phyloP scores from a whole-genome alignment of 306 rosid species.

The Glycyrrhiza uralensis region DNA sequence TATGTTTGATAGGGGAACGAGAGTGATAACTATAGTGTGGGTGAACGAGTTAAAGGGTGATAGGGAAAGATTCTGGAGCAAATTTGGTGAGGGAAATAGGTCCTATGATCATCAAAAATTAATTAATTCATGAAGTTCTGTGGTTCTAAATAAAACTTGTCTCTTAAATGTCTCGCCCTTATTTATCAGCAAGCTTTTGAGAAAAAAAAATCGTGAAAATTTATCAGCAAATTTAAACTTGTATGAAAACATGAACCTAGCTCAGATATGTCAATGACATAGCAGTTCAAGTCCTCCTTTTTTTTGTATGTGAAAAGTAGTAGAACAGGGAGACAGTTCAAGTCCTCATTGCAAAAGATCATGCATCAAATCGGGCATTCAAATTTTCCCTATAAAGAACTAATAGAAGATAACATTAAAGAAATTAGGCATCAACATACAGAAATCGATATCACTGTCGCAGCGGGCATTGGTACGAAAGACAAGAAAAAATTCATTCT shows the following conservation, averaged over 20 bases:
- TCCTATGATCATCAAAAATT: not conserved
- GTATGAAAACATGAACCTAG: not conserved
- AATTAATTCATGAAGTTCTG: not conserved
- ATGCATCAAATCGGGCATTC: not conserved
- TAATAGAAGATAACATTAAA: not conserved
- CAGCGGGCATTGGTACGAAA: not conserved
- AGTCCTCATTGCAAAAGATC: not conserved
- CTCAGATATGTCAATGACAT: not conserved
- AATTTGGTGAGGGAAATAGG: too few species aligned
- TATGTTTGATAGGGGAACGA: too few species aligned
- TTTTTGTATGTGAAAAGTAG: too few species aligned
- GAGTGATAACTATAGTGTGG: too few species aligned
- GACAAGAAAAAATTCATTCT: conserved; percentile 6
- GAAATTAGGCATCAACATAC: not conserved
- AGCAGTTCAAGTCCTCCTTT: conserved; percentile 5
- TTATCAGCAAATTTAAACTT: not conserved
- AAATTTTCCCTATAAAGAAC: conserved; percentile 12
- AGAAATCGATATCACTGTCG: not conserved
- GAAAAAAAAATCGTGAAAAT: too few species aligned
- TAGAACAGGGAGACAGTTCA: too few species aligned
- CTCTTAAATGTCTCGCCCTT: not conserved
- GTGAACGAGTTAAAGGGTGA: too few species aligned
- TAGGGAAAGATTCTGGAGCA: too few species aligned
- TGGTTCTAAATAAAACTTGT: not conserved
- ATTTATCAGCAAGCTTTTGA: too few species aligned